These are phyloP conservation scores for Colletotrichum abscissum DNA, from an alignment of 2,329 filamentous ascomycete species.

Conservation along the genomic window DNA sequence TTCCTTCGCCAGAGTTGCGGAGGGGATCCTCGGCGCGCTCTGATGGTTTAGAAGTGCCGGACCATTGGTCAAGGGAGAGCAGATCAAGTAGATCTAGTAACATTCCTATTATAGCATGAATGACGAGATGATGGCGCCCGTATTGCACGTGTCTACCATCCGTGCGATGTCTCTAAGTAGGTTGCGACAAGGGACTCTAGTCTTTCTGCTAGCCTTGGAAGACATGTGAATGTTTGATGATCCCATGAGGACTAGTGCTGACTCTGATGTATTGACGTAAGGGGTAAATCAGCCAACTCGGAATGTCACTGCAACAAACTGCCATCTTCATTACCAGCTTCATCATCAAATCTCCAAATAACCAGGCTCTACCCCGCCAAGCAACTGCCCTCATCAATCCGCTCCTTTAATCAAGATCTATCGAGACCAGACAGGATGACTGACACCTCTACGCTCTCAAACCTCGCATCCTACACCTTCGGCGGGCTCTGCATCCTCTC, in stretches of 20 bases:
- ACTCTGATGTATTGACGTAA: background rate
- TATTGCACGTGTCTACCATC: background rate
- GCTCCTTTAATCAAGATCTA: too few relatives aligned
- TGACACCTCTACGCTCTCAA: background rate
- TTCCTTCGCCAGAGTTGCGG: slow-evolving; percentile 20
- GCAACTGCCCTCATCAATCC: background rate
- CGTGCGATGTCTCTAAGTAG: background rate
- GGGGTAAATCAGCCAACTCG: background rate
- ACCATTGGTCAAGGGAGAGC: slow-evolving; percentile 13
- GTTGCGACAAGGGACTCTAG: background rate
- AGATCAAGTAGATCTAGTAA: slow-evolving; percentile 23
- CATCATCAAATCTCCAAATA: background rate
- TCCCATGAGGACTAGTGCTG: background rate
- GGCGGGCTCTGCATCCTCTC: background rate
- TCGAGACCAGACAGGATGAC: background rate
- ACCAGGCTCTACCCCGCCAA: background rate
- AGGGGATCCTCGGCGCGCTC: background rate
- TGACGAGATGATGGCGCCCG: background rate
- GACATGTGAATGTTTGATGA: background rate
- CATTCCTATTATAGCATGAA: slow-evolving; percentile 23
- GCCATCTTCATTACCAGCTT: background rate
- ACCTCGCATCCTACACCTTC: background rate
- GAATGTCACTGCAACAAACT: background rate
- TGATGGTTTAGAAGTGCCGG: slow-evolving; percentile 1
- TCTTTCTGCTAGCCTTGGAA: background rate